Percentiles rank a stretch among this genome's conserved stretches.
Evolutionary conservation across 2,329 filamentous ascomycete species (phyloP).

Genomic region (Endothia cerciana): DNA sequence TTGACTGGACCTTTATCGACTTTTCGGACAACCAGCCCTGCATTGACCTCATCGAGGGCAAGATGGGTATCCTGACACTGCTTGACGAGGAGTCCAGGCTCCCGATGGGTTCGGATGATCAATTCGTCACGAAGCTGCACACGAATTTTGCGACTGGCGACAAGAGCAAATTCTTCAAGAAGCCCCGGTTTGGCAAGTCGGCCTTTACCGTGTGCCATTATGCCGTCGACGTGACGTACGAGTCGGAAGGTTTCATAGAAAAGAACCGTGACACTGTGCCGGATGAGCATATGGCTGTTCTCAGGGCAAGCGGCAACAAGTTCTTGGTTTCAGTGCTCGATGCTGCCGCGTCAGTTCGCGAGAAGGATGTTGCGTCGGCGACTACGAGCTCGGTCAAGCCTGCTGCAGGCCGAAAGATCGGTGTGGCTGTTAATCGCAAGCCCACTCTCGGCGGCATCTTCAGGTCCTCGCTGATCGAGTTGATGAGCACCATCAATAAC

Average conservation of each 20-base stretch:
- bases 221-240: slow-evolving; percentile 96
- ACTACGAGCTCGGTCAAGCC: slow-evolving; percentile 76
- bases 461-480: slow-evolving; percentile 95
- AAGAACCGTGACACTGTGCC: slow-evolving; percentile 99
- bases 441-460: slow-evolving; percentile 98
- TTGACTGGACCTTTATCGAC: slow-evolving; percentile 99
- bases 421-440: slow-evolving; percentile 91
- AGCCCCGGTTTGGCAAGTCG: slow-evolving; percentile 95
- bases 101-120: slow-evolving; percentile 96
- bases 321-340: slow-evolving; percentile 87
- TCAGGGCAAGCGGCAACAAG: slow-evolving; percentile 79
- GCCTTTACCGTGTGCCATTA: slow-evolving; percentile 99
- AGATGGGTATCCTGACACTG: slow-evolving; percentile 88
- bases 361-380: slow-evolving; percentile 77
- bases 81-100: slow-evolving; percentile 95
- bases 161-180: slow-evolving; percentile 98
- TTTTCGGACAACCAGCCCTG: slow-evolving; percentile 99
- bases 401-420: slow-evolving; percentile 81
- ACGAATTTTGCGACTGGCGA: slow-evolving; percentile 81
- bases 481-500: slow-evolving; percentile 97
- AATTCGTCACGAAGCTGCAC: slow-evolving; percentile 95
- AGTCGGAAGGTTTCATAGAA: slow-evolving; percentile 98
- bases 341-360: slow-evolving; percentile 82
- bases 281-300: slow-evolving; percentile 94
- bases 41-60: slow-evolving; percentile 97